Evolutionary conservation across 164 flowering plant species (phyloP).

Genomic region (Paratinospora sagittata): DNA sequence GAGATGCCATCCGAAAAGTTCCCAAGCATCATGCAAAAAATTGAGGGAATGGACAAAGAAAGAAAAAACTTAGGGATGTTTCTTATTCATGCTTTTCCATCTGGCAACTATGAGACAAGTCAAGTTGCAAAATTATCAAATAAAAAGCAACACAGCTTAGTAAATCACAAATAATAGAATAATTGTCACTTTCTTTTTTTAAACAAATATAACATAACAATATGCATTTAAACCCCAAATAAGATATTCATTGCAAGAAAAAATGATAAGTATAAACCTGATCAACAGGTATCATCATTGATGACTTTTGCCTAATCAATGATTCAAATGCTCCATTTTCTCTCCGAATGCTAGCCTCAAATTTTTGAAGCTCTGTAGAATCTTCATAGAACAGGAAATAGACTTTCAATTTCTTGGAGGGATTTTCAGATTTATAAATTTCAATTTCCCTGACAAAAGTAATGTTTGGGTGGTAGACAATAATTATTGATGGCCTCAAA

Average conservation of each 20-base stretch:
- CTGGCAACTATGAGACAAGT: no score
- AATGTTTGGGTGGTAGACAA: constrained; percentile 94
- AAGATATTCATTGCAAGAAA: not conserved
- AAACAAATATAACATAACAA: not conserved
- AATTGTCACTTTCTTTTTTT: not conserved
- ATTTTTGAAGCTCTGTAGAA: constrained; percentile 89
- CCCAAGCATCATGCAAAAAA: not conserved
- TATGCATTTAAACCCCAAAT: not conserved
- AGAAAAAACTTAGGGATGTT: no score
- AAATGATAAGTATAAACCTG: constrained; percentile 37
- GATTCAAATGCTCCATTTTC: constrained; percentile 98
- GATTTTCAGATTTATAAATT: constrained; percentile 87
- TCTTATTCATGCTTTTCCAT: no score
- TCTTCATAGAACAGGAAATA: constrained; percentile 94
- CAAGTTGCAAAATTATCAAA: no score
- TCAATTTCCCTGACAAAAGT: constrained; percentile 92
- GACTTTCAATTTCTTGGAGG: constrained; percentile 60
- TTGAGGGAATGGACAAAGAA: not conserved
- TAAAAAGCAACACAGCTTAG: not conserved
- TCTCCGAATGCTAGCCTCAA: constrained; percentile 92
- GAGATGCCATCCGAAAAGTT: no score
- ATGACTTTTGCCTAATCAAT: constrained; percentile 88
- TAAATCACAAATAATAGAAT: not conserved
- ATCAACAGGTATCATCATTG: constrained; percentile 92
- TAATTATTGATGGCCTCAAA: constrained; percentile 65